These are phyloP conservation scores for Fragaria ananassa DNA, from an alignment of 306 rosid genomes.

Conservation along the genomic window DNA sequence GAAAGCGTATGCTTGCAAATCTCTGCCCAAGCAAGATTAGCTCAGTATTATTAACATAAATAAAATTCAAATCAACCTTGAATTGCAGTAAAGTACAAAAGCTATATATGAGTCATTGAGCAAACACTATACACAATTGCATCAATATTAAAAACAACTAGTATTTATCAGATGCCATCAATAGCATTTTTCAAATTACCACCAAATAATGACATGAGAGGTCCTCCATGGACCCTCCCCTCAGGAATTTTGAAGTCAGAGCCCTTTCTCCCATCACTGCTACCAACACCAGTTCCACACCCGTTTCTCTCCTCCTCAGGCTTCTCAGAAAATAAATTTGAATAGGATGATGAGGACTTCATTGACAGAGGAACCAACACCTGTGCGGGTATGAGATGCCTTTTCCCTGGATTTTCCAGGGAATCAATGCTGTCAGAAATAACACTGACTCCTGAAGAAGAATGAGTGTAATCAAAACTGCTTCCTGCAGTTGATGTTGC, in stretches of 20 bases:
- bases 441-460: constrained; percentile 63
- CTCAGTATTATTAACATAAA: not conserved
- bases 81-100: constrained; percentile 26
- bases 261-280: constrained; percentile 33
- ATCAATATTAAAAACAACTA: not conserved
- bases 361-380: constrained; percentile 70
- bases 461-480: constrained; percentile 55
- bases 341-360: constrained; percentile 34
- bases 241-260: constrained; percentile 57
- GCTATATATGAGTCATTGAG: constrained; percentile 37
- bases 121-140: constrained; percentile 54
- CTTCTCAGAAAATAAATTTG: constrained; percentile 44
- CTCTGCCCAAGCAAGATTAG: not conserved
- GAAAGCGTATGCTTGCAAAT: too few relatives aligned
- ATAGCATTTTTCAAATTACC: constrained; percentile 72
- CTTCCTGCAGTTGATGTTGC: constrained; percentile 54
- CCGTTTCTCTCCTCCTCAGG: constrained; percentile 38
- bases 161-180: constrained; percentile 44
- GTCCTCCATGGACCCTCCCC: constrained; percentile 89
- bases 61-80: not conserved
- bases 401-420: constrained; percentile 43
- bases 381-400: constrained; percentile 72
- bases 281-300: constrained; percentile 22
- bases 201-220: constrained; percentile 70
- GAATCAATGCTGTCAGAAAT: constrained; percentile 64